Conservation (phyloP, 1,284 basidiomycete species). For the Apiotrichum mycotoxinovorans region DNA sequence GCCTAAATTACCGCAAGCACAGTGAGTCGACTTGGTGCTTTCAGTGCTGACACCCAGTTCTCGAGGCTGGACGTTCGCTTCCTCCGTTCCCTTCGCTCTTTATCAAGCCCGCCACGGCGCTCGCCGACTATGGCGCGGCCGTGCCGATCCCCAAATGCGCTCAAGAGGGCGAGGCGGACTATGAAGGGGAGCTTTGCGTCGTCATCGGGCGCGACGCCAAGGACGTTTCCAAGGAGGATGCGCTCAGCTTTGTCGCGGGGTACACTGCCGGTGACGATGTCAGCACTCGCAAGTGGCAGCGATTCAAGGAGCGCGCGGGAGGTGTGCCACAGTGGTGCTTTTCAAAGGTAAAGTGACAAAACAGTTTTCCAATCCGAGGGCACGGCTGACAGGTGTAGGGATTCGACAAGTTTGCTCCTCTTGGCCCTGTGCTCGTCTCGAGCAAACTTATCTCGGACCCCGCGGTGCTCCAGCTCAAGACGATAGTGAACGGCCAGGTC, state of each 20-base stretch:
- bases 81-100: constrained; percentile 67
- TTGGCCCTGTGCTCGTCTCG: constrained; percentile 71
- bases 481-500: constrained; percentile 16
- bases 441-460: constrained; percentile 27
- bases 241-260: constrained; percentile 73
- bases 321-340: constrained; percentile 28
- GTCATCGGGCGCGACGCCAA: constrained; percentile 43
- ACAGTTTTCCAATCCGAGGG: no score
- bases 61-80: constrained; percentile 19
- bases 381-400: no score
- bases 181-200: constrained; percentile 46
- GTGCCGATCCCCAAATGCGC: constrained; percentile 65
- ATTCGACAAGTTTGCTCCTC: constrained; percentile 51
- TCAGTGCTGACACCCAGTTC: constrained; percentile 5
- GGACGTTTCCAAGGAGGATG: constrained; percentile 59
- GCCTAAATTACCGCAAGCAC: constrained; percentile 26
- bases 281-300: constrained; percentile 26
- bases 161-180: constrained; percentile 59
- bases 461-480: constrained; percentile 10
- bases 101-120: constrained; percentile 68
- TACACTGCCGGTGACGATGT: constrained; percentile 77
- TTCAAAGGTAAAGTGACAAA: no score
- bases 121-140: constrained; percentile 66
- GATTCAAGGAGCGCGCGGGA: constrained; percentile 14
- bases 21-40: constrained; percentile 2